Evolutionary conservation across 2,329 filamentous ascomycete species (phyloP).

Genomic region (Thermomyces lanuginosus): DNA sequence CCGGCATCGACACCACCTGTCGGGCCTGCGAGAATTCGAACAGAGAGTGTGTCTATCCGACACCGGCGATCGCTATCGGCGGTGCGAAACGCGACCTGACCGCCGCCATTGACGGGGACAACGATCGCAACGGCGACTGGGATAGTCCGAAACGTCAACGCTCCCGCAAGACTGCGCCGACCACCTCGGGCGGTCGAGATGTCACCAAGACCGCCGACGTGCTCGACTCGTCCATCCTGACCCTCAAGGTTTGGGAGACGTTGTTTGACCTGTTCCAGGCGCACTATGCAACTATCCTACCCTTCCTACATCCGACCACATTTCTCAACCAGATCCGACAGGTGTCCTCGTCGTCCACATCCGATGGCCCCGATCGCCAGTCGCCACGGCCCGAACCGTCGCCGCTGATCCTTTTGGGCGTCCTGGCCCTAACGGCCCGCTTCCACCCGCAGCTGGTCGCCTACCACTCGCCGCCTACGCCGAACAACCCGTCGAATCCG

Average conservation of each 20-base stretch:
- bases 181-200: constrained; percentile 14
- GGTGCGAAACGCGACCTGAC: constrained; percentile 24
- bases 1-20: constrained; percentile 54
- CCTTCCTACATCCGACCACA: constrained; percentile 40
- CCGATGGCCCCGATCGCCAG: constrained; percentile 13
- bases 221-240: constrained; percentile 35
- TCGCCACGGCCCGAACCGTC: constrained; percentile 22
- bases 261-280: constrained; percentile 43
- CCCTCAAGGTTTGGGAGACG: constrained; percentile 39
- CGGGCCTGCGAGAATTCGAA: constrained; percentile 56
- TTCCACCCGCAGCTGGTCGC: constrained; percentile 36
- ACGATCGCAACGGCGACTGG: constrained; percentile 24
- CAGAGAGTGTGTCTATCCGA: constrained; percentile 56
- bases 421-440: constrained; percentile 39
- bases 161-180: constrained; percentile 17
- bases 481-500: constrained; percentile 30
- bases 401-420: constrained; percentile 37
- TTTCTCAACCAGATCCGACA: constrained; percentile 35
- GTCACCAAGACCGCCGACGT: constrained; percentile 26
- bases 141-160: constrained; percentile 28
- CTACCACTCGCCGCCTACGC: constrained; percentile 32
- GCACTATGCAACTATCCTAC: constrained; percentile 40
- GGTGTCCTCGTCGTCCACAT: constrained; percentile 13
- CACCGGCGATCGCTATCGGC: constrained; percentile 22
- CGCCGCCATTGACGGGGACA: constrained; percentile 21